Conservation (phyloP, 352 stramenopile genomes). For the Elongisporangium anandrum region DNA sequence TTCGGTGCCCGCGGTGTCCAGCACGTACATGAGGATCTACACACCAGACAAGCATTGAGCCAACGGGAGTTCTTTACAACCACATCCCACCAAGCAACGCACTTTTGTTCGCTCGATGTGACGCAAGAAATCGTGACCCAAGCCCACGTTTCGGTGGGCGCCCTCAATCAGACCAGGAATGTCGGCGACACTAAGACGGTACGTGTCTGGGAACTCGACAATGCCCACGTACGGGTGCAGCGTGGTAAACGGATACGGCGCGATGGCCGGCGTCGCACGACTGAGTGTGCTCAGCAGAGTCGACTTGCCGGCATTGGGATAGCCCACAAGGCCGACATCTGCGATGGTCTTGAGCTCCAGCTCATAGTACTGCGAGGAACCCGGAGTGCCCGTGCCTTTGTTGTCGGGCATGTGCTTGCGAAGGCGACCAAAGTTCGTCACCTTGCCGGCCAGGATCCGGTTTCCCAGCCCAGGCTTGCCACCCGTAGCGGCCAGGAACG, state of each 20-base stretch:
- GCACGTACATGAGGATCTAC: conserved; percentile 84
- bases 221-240: conserved; percentile 95
- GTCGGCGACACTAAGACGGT: conserved; percentile 86
- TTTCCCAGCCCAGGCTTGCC: conserved; percentile 85
- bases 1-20: conserved; percentile 77
- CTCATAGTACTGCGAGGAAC: conserved; percentile 92
- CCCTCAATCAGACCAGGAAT: conserved; percentile 89
- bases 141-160: conserved; percentile 93
- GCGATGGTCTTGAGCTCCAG: conserved; percentile 98
- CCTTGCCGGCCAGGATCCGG: conserved; percentile 80
- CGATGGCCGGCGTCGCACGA: conserved; percentile 92
- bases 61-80: no score
- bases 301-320: conserved; percentile 98
- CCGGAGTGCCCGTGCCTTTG: conserved; percentile 85
- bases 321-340: conserved; percentile 97
- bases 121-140: conserved; percentile 97
- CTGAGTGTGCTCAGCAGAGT: conserved; percentile 93
- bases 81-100: background rate
- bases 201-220: conserved; percentile 94
- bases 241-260: conserved; percentile 97
- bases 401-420: conserved; percentile 83
- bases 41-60: background rate
- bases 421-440: conserved; percentile 72
- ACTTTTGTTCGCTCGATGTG: conserved; percentile 99
- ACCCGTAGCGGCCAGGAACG: conserved; percentile 70